Evolutionary conservation across 768 basidiomycete genomes (phyloP).

Genomic region (Boletus pseudo-olivaceus): DNA sequence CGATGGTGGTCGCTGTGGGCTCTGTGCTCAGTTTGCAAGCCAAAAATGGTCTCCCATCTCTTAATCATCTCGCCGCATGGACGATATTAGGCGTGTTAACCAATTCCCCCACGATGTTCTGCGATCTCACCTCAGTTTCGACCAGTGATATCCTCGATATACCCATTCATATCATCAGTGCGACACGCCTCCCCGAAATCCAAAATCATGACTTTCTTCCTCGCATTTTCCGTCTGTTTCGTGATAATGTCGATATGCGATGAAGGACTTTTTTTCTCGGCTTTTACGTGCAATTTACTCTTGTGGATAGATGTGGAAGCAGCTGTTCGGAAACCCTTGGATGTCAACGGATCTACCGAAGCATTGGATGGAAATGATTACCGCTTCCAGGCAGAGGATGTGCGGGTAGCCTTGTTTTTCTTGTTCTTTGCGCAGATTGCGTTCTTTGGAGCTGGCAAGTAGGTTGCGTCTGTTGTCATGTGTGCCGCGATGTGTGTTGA

Average conservation of each 20-base stretch:
- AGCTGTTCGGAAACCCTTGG: neutral
- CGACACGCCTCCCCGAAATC: neutral
- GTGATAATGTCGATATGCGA: too few relatives aligned
- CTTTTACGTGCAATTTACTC: neutral
- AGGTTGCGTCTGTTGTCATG: neutral
- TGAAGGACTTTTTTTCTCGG: neutral
- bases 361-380: neutral
- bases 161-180: too few relatives aligned
- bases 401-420: neutral
- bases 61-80: too few relatives aligned
- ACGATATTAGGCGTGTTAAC: too few relatives aligned
- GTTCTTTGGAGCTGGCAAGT: neutral
- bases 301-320: neutral
- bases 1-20: too few relatives aligned
- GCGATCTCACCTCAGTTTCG: too few relatives aligned
- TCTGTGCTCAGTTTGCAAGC: too few relatives aligned
- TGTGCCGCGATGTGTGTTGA: neutral
- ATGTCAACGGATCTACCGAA: neutral
- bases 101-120: too few relatives aligned
- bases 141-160: too few relatives aligned
- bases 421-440: neutral
- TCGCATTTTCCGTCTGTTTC: neutral
- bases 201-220: neutral
- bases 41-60: too few relatives aligned
- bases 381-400: neutral